Conservation (phyloP, 768 basidiomycete genomes). For the Suillus subluteus region DNA sequence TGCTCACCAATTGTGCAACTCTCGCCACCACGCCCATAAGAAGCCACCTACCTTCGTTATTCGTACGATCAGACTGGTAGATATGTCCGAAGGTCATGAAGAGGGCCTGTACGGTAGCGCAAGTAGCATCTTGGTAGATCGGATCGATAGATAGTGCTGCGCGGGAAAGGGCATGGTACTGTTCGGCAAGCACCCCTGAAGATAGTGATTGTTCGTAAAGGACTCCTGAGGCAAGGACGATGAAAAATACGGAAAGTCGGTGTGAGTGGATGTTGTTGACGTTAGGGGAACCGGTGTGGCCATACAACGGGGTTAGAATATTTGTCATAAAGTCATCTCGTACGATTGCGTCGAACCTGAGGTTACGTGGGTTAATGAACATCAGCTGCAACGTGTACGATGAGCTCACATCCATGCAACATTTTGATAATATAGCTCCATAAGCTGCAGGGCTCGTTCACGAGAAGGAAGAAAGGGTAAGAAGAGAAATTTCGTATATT, state of each 20-base stretch:
- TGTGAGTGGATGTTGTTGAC: constrained; percentile 47
- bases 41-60: constrained; percentile 53
- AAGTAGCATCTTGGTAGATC: constrained; percentile 46
- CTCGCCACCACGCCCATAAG: constrained; percentile 47
- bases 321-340: constrained; percentile 44
- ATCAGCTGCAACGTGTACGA: constrained; percentile 6
- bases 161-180: constrained; percentile 51
- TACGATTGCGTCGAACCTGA: constrained; percentile 50
- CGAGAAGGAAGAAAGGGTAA: constrained; percentile 43
- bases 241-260: constrained; percentile 55
- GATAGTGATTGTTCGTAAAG: constrained; percentile 45
- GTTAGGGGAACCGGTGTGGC: constrained; percentile 31
- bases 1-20: constrained; percentile 48
- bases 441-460: constrained; percentile 43
- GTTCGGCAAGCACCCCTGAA: constrained; percentile 36
- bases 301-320: constrained; percentile 49
- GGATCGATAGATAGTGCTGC: constrained; percentile 52
- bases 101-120: constrained; percentile 50
- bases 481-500: constrained; percentile 42
- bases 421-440: constrained; percentile 46
- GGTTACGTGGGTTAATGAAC: neutral
- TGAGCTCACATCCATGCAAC: constrained; percentile 51
- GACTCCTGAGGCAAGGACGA: constrained; percentile 50
- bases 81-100: constrained; percentile 47
- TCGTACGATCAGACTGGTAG: constrained; percentile 44